These are phyloP conservation scores for Helminthosporium solani DNA, from an alignment of 2,329 filamentous ascomycete genomes.

Conservation along the genomic window DNA sequence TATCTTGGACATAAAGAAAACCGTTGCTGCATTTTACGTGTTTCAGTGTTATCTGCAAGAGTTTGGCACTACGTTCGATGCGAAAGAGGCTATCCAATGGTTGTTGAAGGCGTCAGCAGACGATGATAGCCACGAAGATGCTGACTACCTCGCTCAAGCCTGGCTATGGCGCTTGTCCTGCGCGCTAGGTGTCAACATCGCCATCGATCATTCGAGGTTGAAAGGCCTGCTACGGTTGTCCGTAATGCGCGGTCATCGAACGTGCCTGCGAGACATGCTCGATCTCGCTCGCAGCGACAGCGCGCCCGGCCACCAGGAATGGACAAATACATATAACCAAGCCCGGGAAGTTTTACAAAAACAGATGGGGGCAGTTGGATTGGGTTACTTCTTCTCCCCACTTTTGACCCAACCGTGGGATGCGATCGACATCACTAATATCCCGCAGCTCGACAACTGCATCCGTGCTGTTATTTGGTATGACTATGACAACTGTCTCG, in stretches of 20 bases:
- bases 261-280: slow-evolving; percentile 2
- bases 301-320: background rate
- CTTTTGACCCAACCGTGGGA: slow-evolving; percentile 1
- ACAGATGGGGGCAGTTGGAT: slow-evolving; percentile 5
- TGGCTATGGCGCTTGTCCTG: slow-evolving; percentile 11
- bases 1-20: slow-evolving; percentile 5
- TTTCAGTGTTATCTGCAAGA: slow-evolving; percentile 11
- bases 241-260: slow-evolving; percentile 5
- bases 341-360: slow-evolving; percentile 1
- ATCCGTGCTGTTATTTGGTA: background rate
- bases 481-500: background rate
- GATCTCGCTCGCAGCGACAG: slow-evolving; percentile 1
- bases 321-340: background rate
- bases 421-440: background rate
- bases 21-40: slow-evolving; percentile 9
- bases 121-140: slow-evolving; percentile 10
- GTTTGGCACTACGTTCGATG: slow-evolving; percentile 6
- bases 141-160: slow-evolving; percentile 10
- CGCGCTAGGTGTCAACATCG: background rate
- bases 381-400: slow-evolving; percentile 6
- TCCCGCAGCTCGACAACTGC: background rate
- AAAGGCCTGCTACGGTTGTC: background rate
- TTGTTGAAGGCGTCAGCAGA: slow-evolving; percentile 6
- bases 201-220: background rate
- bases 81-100: slow-evolving; percentile 2